Conservation (phyloP, 805 yeast species). For the Zygoascus tannicola region DNA sequence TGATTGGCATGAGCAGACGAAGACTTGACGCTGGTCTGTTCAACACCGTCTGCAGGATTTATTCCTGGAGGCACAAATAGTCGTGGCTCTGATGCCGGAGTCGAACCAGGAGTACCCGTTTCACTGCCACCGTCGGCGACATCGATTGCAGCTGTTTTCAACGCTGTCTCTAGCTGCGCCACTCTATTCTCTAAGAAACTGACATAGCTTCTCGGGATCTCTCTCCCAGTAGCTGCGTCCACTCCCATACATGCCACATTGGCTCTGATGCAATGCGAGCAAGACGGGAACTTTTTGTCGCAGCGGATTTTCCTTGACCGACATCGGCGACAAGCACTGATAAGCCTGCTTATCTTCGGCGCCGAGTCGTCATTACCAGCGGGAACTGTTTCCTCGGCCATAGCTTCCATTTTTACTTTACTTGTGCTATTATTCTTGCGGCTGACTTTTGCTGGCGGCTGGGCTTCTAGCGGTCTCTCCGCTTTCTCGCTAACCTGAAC, state of each 20-base stretch:
- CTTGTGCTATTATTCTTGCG: too few relatives aligned
- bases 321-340: conserved; percentile 82
- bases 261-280: conserved; percentile 54
- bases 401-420: too few relatives aligned
- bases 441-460: too few relatives aligned
- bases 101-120: neutral
- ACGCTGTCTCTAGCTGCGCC: conserved; percentile 42
- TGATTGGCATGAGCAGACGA: conserved; percentile 11
- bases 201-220: conserved; percentile 66
- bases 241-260: conserved; percentile 69
- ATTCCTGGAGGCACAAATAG: neutral
- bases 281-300: conserved; percentile 59
- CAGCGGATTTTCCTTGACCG: conserved; percentile 58
- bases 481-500: too few relatives aligned
- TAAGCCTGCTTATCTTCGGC: conserved; percentile 47
- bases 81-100: neutral
- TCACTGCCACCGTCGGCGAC: neutral
- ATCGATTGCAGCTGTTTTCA: conserved; percentile 34
- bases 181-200: conserved; percentile 61
- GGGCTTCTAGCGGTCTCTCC: too few relatives aligned
- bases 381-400: too few relatives aligned
- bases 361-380: too few relatives aligned
- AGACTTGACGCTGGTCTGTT: conserved; percentile 21
- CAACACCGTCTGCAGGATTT: conserved; percentile 21
- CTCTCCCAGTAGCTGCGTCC: conserved; percentile 84